These are phyloP conservation scores for Cryphonectria parasitica DNA, from an alignment of 2,329 filamentous ascomycete species.

Conservation along the genomic window DNA sequence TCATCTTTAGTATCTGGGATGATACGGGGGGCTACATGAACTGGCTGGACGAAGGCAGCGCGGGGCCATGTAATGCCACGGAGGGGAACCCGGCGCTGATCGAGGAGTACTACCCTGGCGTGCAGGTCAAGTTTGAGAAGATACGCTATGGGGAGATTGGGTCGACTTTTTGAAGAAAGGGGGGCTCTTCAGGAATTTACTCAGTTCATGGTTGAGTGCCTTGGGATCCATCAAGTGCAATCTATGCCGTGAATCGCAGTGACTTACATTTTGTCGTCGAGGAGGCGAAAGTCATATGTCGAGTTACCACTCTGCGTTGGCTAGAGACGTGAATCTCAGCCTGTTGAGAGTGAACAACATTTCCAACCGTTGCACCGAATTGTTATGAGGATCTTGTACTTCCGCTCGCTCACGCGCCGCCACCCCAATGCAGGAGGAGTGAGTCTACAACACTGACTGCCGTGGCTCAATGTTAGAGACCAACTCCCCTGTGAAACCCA, in stretches of 20 bases:
- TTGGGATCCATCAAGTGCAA: not conserved
- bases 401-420: not conserved
- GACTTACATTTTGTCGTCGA: too few relatives aligned
- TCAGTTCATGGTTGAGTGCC: not conserved
- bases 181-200: not conserved
- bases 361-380: not conserved
- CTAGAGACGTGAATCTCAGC: too few relatives aligned
- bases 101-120: constrained; percentile 46
- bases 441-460: too few relatives aligned
- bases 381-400: not conserved
- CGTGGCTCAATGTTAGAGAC: not conserved
- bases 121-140: constrained; percentile 59
- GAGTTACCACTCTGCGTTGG: too few relatives aligned
- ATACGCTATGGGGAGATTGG: constrained; percentile 60
- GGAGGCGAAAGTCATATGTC: too few relatives aligned
- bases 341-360: not conserved
- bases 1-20: constrained; percentile 60
- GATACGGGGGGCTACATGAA: constrained; percentile 57
- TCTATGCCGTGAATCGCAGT: not conserved
- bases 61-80: constrained; percentile 58
- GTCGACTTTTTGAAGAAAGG: constrained; percentile 45
- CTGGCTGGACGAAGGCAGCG: constrained; percentile 56
- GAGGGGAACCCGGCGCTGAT: constrained; percentile 57
- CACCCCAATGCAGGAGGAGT: not conserved
- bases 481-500: not conserved